Percentiles rank a stretch among this genome's conserved stretches.
These are phyloP conservation scores for Agrocybe chaxingu DNA, from an alignment of 768 basidiomycete species.

Conservation along the genomic window DNA sequence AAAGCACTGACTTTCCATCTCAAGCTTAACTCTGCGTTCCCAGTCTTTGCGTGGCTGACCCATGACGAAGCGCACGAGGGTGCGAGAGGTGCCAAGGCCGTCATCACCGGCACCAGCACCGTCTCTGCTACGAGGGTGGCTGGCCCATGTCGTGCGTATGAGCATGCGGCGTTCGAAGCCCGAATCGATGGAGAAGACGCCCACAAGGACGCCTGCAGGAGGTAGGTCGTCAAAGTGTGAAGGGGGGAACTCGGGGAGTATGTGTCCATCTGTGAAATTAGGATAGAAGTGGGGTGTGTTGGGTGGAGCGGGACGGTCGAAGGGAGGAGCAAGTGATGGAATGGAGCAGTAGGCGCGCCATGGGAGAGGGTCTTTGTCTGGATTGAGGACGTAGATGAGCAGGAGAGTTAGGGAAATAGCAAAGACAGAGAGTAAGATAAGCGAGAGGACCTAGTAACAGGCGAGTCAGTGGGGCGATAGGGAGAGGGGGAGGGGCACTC, in stretches of 20 bases:
- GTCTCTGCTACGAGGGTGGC: conserved; percentile 71
- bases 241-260: conserved; percentile 62
- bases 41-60: conserved; percentile 79
- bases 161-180: conserved; percentile 83
- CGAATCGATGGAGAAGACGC: conserved; percentile 87
- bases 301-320: conserved; percentile 36
- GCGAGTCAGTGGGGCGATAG: conserved; percentile 3
- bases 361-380: conserved; percentile 91
- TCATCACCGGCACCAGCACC: conserved; percentile 70
- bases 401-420: conserved; percentile 82
- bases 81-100: conserved; percentile 74
- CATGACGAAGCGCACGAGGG: conserved; percentile 85
- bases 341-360: conserved; percentile 92
- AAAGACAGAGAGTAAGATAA: conserved; percentile 73
- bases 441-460: conserved; percentile 25
- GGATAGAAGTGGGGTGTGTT: conserved; percentile 39
- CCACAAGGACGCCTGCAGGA: conserved; percentile 84
- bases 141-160: conserved; percentile 88
- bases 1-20: conserved; percentile 79
- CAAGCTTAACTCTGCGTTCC: conserved; percentile 76
- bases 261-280: conserved; percentile 27
- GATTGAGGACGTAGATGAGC: conserved; percentile 90
- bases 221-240: conserved; percentile 66
- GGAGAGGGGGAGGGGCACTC: conserved; percentile 25
- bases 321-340: conserved; percentile 44